Percentiles rank a stretch among this genome's conserved stretches.
These are phyloP conservation scores for Beauveria caledonica DNA, from an alignment of 2,329 filamentous ascomycete species.

Conservation along the genomic window DNA sequence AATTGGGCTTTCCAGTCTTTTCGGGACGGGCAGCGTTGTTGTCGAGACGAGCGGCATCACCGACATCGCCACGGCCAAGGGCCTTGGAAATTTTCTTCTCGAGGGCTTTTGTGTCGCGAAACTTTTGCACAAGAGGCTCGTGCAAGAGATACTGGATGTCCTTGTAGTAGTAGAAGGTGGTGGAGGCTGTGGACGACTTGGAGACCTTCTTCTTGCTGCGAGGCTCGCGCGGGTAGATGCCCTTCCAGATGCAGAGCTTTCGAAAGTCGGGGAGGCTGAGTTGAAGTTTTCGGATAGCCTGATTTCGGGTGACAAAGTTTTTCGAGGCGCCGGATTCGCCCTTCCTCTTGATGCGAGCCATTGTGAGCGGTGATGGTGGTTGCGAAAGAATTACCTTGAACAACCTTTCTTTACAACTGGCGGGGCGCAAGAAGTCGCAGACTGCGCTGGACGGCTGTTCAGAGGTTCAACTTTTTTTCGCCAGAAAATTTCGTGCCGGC, in stretches of 20 bases:
- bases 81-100: conserved; percentile 96
- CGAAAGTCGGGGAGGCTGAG: conserved; percentile 95
- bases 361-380: conserved; percentile 20
- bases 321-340: conserved; percentile 87
- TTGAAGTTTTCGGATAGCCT: conserved; percentile 95
- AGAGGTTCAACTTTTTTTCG: conserved; percentile 14
- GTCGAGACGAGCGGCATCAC: conserved; percentile 82
- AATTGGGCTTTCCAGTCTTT: conserved; percentile 79
- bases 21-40: conserved; percentile 78
- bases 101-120: conserved; percentile 92
- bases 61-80: conserved; percentile 82
- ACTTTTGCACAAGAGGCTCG: conserved; percentile 87
- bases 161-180: conserved; percentile 87
- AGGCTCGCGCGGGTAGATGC: conserved; percentile 95
- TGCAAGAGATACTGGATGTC: conserved; percentile 98
- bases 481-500: conserved; percentile 11
- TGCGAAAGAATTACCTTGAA: conserved; percentile 7
- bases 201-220: conserved; percentile 95
- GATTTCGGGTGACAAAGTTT: conserved; percentile 96
- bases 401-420: conserved; percentile 15
- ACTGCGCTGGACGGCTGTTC: conserved; percentile 14
- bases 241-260: conserved; percentile 98
- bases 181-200: conserved; percentile 81
- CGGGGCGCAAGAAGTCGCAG: conserved; percentile 22
- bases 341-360: conserved; percentile 86